Evolutionary conservation across 164 flowering plant species (phyloP), one percentile per base, ranked within the genome.

Genomic region (Magnolia changhungtana): DNA sequence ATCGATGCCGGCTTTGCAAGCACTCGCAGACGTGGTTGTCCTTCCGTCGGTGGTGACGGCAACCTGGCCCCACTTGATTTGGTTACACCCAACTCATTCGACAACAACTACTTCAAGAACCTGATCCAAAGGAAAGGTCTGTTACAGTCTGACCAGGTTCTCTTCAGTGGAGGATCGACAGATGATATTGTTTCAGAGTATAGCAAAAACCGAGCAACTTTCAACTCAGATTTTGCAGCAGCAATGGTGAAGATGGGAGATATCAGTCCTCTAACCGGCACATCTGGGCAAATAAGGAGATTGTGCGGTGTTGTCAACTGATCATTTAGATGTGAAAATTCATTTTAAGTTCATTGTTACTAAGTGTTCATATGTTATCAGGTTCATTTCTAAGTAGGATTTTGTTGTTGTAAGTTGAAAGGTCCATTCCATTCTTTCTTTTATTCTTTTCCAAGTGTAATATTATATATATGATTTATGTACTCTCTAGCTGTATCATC

Each of bases 101-200:
- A 85, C 74, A 84, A 80, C 77, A 84, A 83, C 74, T 89, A 86
- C 81, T 89, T 79, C 85, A 85, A 84, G 77, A 86, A 84, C 66
- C 73, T 89, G 9, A 24, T 77, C 2, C 50, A 51, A 23, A 27
- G 21, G 71, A 77, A 77, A 55, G 79, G 79, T 20, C 75, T 77
- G 10, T 72, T 77, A 9, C n/a, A 65, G 8, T 65, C 75, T 6
- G 79, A 77, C 66, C 72, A 77, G 19, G 79, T 51, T 8, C 67
- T 77, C 21, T 77, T 77, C 59, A 72, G 51, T 67, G 75, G 72
- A 18, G 79, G 66, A 71, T 77, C 79, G 11, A 77, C 76, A 1
- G 79, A 77, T 49, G 14, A 10, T 31, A 4, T 66, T 27, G 79
- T 77, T 16, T 66, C 11, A 2, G 61, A 64, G 8, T 77, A 77